Base-by-base conservation (phyloP, 2,329 filamentous ascomycete species). In the Beauveria pseudobassiana region DNA sequence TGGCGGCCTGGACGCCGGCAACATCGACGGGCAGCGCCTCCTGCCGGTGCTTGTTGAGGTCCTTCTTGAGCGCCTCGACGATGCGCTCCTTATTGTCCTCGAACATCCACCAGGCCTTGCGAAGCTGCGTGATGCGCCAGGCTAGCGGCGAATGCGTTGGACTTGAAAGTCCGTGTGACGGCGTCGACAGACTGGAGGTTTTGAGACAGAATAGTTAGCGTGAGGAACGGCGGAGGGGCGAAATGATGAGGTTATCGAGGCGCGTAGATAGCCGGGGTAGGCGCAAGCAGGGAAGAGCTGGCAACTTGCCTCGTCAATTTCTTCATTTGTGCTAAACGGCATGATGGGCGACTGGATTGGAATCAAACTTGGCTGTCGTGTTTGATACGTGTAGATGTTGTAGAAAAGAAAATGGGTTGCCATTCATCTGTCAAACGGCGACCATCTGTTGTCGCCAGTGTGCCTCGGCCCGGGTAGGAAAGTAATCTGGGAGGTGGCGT, bases 41-140 rank as follows among this genome's bases (percentile, higher is more conserved):
- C 28, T 74, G 69, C 1, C 63, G 58, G 58, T 73, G 71, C 24
- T 72, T 69, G 62, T 73, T 66, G 18, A 77, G 69, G 61, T 78
- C 76, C 18, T 66, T 46, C 10, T 71, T 61, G 12, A 78, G 63
- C 5, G 71, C 74, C 3, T 73, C 67, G 5, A 67, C 43, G 22
- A 77, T 69, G 28, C 65, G 64, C 8, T 69, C 62, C 53, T 74
- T 67, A 59, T 77, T 76, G 60, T 77, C 75, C 40, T 74, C 70
- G 20, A 78, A 51, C 67, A 78, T 69, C 74, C 74, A 75, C 71
- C 71, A 78, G 1, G 74, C 56, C 64, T 76, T 72, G 61, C 75
- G 75, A 6, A 78, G 69, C 65, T 78, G 76, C 67, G 70, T 72
- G 62, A 74, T 74, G n/a, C 75, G 69, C 73, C 74, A 78, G 58